phyloP scores from a whole-genome alignment of 192 early-diverging fungal species.

The Chytriomyces sp. region DNA sequence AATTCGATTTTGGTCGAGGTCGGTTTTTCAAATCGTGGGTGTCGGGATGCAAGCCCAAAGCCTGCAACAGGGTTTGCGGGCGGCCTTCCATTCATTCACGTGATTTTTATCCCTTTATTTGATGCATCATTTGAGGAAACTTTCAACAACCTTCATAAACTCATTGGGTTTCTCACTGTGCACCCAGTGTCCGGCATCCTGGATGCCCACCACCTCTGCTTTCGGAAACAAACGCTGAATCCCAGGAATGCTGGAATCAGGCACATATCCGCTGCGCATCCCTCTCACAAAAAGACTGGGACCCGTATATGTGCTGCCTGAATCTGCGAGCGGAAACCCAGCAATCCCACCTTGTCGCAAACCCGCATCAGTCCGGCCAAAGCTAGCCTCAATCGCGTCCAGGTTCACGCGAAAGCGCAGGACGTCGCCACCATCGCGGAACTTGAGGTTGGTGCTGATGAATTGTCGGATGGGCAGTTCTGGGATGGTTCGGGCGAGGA shows the following conservation, averaged over 20 bases:
- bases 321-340: constrained; percentile 35
- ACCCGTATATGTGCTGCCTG: constrained; percentile 50
- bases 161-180: constrained; percentile 51
- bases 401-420: constrained; percentile 79
- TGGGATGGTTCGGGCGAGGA: constrained; percentile 40
- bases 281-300: constrained; percentile 87
- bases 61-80: neutral
- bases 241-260: constrained; percentile 47
- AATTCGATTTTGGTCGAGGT: too few relatives aligned
- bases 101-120: neutral
- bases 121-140: constrained; percentile 20
- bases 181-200: constrained; percentile 86
- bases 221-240: constrained; percentile 78
- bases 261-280: constrained; percentile 65
- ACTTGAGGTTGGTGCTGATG: constrained; percentile 88
- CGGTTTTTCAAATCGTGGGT: too few relatives aligned
- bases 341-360: constrained; percentile 5
- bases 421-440: constrained; percentile 34
- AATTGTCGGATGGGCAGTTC: constrained; percentile 59
- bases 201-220: constrained; percentile 61
- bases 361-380: neutral
- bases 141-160: constrained; percentile 35
- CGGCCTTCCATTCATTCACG: neutral
- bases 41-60: neutral
- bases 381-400: constrained; percentile 54